Base-by-base conservation (phyloP, 768 basidiomycete species). In the Daedaleopsis nitida region DNA sequence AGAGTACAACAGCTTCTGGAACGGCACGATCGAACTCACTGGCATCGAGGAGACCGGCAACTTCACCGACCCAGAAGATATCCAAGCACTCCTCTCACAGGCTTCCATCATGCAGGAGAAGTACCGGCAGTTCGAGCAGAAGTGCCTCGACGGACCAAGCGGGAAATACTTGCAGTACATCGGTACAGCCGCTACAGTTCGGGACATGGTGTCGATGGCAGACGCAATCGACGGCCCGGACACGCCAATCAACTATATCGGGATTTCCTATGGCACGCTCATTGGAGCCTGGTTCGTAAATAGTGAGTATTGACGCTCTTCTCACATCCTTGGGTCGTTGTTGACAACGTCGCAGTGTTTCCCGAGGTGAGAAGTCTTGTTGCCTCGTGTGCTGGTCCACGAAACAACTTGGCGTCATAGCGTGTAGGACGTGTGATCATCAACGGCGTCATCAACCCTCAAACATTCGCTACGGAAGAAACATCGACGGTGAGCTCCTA, bases 161-260 rank as follows among this genome's bases (percentile, higher is more conserved):
- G 50, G 24, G 3, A 11, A 44, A 12, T 16, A 14, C n/a, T 45
- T 63, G 21, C 39, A 37, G 11, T 63, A 63, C n/a, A 19, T 61
- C 3, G 59, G 59, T 1, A 55, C 59, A 1, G 59, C 48, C 5
- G 59, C 59, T 5, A 56, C 59, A 0, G 54, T 44, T 1, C 49
- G 59, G 21, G 59, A 61, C 50, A 10, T 61, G 48, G 59, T 56
- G 14, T 54, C 54, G 16, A 42, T 61, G 17, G 59, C 53, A 3
- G 45, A 61, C 21, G 59, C 53, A 13, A 17, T 60, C 9, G 53
- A 55, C 32, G 59, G 54, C 12, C 49, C 50, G 1, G 61, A 57
- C 9, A 49, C 52, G 44, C 34, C 56, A 10, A 43, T 63, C 19
- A 63, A 58, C 24, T 63, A 47, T 32, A 42, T n/a, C 14, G 52